A percentile compares a stretch with the other conserved stretches of the same genome.
These are phyloP conservation scores for Celoporthe dispersa DNA, from an alignment of 2,329 filamentous ascomycete genomes.

Conservation along the genomic window DNA sequence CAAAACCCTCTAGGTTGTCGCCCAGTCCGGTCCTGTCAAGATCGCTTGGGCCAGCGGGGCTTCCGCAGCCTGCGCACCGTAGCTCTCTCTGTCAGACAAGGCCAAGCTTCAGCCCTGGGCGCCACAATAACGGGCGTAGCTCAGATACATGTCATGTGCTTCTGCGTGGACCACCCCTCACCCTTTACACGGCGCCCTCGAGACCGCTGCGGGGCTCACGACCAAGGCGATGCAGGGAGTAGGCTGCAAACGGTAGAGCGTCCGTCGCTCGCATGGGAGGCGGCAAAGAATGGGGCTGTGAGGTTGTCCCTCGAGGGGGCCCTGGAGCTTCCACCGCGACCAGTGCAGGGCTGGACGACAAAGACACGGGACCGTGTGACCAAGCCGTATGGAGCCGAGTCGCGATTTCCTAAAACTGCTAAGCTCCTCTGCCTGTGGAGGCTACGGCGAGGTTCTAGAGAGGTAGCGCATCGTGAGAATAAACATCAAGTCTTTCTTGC, in stretches of 20 bases:
- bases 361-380: conserved; percentile 2
- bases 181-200: background rate
- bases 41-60: background rate
- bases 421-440: background rate
- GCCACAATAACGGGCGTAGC: background rate
- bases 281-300: no score
- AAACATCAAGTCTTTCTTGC: background rate
- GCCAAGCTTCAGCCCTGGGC: background rate
- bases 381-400: background rate
- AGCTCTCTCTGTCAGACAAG: background rate
- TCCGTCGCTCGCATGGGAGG: background rate
- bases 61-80: background rate
- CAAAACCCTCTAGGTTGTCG: background rate
- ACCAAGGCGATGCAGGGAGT: background rate
- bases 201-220: background rate
- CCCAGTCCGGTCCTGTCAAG: conserved; percentile 6
- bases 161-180: background rate
- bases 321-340: background rate
- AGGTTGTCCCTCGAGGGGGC: background rate
- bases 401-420: background rate
- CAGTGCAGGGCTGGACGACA: conserved; percentile 5
- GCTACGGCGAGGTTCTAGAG: background rate
- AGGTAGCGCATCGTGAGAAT: background rate
- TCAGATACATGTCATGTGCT: background rate
- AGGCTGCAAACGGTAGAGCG: conserved; percentile 12